Base-by-base conservation (phyloP, 306 rosid species). In the Boehmeria nivea region DNA sequence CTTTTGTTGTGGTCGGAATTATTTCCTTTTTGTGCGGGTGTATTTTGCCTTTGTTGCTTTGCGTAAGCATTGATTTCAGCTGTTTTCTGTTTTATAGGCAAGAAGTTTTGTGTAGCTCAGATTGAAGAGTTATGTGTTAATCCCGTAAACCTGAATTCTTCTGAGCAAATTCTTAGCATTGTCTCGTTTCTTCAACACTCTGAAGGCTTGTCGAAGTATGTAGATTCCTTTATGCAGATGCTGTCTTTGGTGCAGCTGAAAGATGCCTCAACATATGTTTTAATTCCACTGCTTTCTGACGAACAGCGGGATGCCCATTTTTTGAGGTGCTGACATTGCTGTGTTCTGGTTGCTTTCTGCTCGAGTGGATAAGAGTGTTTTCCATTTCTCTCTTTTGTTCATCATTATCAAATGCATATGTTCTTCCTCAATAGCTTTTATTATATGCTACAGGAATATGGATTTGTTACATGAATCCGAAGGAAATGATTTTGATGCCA, bases 221-320 rank as follows among this genome's bases (percentile, higher is more conserved):
- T 88, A 57, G 96, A 93, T 88, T 88, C 95, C 70, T 93, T 93
- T 66, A 85, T 88, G 95, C 99, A 88, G 78, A 83, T 85, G 83
- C 61, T 93, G 57, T 81, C 96, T 47, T 63, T 93, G 40, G 75
- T 93, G 74, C 86, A 85, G 75, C 66, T 71, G 64, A 72, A 83
- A 70, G 95, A 83, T 61, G 76, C 78, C 1, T 72, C 73, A 14
- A 54, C 80, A 19, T 83, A 75, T 57, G 81, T 83, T 60, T 66
- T 87, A 72, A 79, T 75, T 64, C 96, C 99, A 6, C 46, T 85
- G 70, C 86, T 93, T 50, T 79, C 94, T 46, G 85, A 85, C 63
- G 90, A 83, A 72, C 72, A 81, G 71, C 84, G 78, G 0, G 95
- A 83, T 66, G 73, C 81, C 69, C 66, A 76, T 47, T 75, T 85